These are phyloP conservation scores for Pseudogymnoascus pannorum DNA, from an alignment of 2,329 filamentous ascomycete species.

Conservation along the genomic window DNA sequence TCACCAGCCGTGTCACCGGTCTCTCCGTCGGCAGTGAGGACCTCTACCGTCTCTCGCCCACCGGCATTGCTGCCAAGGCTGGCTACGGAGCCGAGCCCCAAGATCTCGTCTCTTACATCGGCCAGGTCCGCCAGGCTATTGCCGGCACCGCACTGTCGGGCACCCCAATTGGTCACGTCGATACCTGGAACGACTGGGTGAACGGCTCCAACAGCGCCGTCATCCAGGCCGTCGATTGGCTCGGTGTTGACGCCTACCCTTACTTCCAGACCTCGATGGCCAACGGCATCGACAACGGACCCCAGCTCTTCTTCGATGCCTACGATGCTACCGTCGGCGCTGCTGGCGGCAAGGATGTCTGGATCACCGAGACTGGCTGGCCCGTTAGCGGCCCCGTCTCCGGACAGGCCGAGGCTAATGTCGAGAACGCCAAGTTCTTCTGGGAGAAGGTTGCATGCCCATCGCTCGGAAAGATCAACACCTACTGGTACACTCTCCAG, in stretches of 20 bases:
- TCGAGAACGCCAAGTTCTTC: conserved; percentile 67
- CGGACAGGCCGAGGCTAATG: conserved; percentile 55
- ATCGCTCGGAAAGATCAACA: conserved; percentile 55
- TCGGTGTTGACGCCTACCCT: conserved; percentile 78
- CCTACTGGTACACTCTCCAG: conserved; percentile 73
- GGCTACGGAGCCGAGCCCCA: conserved; percentile 56
- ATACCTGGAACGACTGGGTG: conserved; percentile 78
- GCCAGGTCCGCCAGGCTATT: conserved; percentile 57
- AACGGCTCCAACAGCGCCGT: conserved; percentile 66
- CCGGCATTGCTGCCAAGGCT: conserved; percentile 55
- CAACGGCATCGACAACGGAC: conserved; percentile 59
- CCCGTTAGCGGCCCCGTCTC: conserved; percentile 62
- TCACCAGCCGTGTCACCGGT: conserved; percentile 63
- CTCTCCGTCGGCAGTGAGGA: conserved; percentile 86
- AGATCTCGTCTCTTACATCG: conserved; percentile 62
- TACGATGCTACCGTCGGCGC: conserved; percentile 51
- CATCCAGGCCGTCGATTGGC: conserved; percentile 64
- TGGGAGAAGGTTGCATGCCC: conserved; percentile 74
- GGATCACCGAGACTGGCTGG: conserved; percentile 87
- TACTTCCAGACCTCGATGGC: conserved; percentile 68
- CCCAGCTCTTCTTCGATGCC: conserved; percentile 61
- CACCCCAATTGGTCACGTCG: conserved; percentile 70
- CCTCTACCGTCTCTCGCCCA: conserved; percentile 71
- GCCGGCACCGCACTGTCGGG: conserved; percentile 50
- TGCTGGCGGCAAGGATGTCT: conserved; percentile 62